Conservation (phyloP, 495 filamentous ascomycete species). For the Lophium mytilinum region DNA sequence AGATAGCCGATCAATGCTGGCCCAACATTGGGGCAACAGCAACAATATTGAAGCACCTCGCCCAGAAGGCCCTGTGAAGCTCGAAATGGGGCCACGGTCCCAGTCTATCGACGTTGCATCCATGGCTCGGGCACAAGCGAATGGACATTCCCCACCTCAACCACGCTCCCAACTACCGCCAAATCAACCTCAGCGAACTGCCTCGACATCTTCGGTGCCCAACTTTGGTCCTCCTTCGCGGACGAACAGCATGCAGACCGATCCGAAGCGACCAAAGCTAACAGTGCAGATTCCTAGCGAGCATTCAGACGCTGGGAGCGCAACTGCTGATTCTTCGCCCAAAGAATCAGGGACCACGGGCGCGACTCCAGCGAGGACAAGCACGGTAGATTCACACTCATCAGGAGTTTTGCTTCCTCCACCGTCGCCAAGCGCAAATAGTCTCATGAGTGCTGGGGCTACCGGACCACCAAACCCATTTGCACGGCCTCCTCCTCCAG, state of each 20-base stretch:
- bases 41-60: conserved; percentile 43
- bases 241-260: conserved; percentile 57
- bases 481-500: conserved; percentile 67
- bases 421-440: conserved; percentile 80
- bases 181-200: conserved; percentile 21
- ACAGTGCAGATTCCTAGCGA: conserved; percentile 94
- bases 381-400: conserved; percentile 48
- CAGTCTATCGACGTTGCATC: conserved; percentile 57
- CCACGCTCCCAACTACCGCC: conserved; percentile 9
- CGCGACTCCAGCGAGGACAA: conserved; percentile 43
- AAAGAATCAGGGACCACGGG: conserved; percentile 52
- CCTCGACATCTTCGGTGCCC: conserved; percentile 27
- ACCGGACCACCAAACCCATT: conserved; percentile 93
- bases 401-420: conserved; percentile 78
- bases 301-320: conserved; percentile 72
- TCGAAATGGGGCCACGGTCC: conserved; percentile 42
- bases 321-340: conserved; percentile 67
- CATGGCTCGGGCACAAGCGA: conserved; percentile 36
- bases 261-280: conserved; percentile 65
- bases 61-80: conserved; percentile 30
- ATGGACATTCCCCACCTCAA: conserved; percentile 19
- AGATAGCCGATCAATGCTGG: conserved; percentile 79
- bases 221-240: conserved; percentile 54
- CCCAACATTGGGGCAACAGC: conserved; percentile 67
- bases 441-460: conserved; percentile 83